Evolutionary conservation across 176 grass and related monocot species (phyloP), one percentile per base, ranked within the genome.

Genomic region (Miscanthus lutarioriparius): DNA sequence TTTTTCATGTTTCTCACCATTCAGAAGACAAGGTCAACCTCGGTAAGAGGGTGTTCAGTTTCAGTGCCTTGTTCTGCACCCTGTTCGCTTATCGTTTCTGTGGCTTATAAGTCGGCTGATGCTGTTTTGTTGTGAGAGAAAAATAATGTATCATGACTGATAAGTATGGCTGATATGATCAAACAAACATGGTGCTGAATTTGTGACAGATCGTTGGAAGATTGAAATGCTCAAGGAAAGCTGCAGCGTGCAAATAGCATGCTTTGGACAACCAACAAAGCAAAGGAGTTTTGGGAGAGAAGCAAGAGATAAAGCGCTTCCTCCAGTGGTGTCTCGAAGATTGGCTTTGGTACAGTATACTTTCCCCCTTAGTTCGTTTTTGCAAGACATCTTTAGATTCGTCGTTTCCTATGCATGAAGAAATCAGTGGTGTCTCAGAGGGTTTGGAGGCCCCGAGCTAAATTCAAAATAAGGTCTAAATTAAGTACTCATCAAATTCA

Each of bases 221-320:
- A 2, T 70, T 71, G 17, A 7, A 73, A 72, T 61, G 48, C 8
- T 59, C 67, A 2, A 62, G 25, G 2, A 27, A 43, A 64, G 58
- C 16, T 78, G 14, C 16, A 43, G 8, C 2, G 43, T 30, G 38
- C 27, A 67, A 80, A 16, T 13, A 15, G 0, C 63, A 65, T 70
- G 47, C 43, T 76, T 76, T 84, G 72, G 72, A 70, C 38, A 85
- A 54, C 17, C n/a, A 75, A 45, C 10, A 56, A 66, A 87, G 61
- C 45, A 75, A 87, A 20, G 70, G 3, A 67, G 17, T 22, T 53
- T 8, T 72, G 3, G 65, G 23, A 75, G 41, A 58, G 11, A 87
- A 75, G 85, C 58, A 54, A 66, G 37, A 35, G 78, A 72, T 22
- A 56, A 64, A 86, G 43, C 7, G 7, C 9, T 67, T 75, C 17